Evolutionary conservation across 176 grass and related monocot genomes (phyloP), one percentile per base, ranked within the genome.

Genomic region (Panicum miliaceum): DNA sequence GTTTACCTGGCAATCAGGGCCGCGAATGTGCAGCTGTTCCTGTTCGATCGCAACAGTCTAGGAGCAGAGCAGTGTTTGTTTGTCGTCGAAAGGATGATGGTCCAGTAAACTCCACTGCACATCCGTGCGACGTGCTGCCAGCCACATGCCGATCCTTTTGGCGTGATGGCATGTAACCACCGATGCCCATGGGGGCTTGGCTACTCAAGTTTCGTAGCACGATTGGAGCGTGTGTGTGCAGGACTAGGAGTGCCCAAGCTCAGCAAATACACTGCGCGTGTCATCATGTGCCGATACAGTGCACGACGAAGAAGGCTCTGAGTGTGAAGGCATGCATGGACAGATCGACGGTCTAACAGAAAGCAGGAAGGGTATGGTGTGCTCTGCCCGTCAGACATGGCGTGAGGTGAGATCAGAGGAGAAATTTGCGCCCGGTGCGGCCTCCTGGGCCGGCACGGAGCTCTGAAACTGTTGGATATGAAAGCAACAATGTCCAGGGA

Each of bases 1-100:
- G 2, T 41, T 41, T 56, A 25, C 25, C 34, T 14, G 13, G 34
- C 45, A 20, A 53, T 52, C 23, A 71, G 68, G n/a, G 13, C 43
- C 69, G 69, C 45, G 69, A 72, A 47, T 47, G 47, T 47, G 68
- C 41, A 71, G 68, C 22, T 71, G 68, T 4, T 71, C 40, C 22
- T 71, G 68, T 4, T 71, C 40, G 23, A 48, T 71, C 68, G 68
- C 68, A 47, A 16, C 42, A 27, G 53, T n/a, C 9, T 32, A 23
- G 41, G 15, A 11, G 40, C 15, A 43, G 68, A 72, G 25, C 23
- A 18, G 2, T 8, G 18, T 32, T 61, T 8, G 18, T 32, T 61
- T 40, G 53, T 2, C 54, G 27, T 62, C 43, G 56, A 73, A 4
- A 22, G 16, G 41, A 50, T 51, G 70, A 2, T 32, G 2, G 70